Evolutionary conservation across 805 yeast species (phyloP).

Genomic region (Blastobotrys chiropterorum): DNA sequence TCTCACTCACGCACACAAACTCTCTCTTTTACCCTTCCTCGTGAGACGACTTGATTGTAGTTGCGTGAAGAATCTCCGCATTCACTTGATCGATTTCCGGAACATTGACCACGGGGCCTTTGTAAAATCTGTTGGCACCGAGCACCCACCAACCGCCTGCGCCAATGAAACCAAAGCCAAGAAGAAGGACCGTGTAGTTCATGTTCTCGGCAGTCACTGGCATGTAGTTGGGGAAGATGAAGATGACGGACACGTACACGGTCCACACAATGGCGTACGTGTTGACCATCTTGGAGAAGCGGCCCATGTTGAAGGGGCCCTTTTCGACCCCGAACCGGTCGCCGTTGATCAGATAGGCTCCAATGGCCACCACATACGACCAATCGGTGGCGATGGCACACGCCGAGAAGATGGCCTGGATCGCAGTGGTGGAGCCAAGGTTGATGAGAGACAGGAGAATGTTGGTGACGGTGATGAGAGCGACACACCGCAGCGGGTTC

Average conservation of each 20-base stretch:
- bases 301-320: conserved; percentile 11
- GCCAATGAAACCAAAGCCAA: conserved; percentile 27
- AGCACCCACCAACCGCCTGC: conserved; percentile 9
- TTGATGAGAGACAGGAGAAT: conserved; percentile 53
- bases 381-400: conserved; percentile 75
- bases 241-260: conserved; percentile 17
- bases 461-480: conserved; percentile 35
- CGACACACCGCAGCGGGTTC: conserved; percentile 62
- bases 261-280: conserved; percentile 17
- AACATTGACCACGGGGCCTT: conserved; percentile 6
- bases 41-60: background rate
- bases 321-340: conserved; percentile 9
- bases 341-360: conserved; percentile 2
- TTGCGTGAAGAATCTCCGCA: background rate
- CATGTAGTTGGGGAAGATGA: conserved; percentile 24
- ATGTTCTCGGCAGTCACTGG: conserved; percentile 20
- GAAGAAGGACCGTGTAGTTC: conserved; percentile 34
- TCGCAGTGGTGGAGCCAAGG: conserved; percentile 62
- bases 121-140: conserved; percentile 6
- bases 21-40: background rate
- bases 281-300: conserved; percentile 12
- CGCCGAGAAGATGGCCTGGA: conserved; percentile 58
- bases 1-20: background rate
- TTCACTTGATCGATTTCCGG: conserved; percentile 1
- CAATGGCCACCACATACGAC: conserved; percentile 65